phyloP scores from a whole-genome alignment of 495 filamentous ascomycete species.

The Lasiosphaeria hispida region DNA sequence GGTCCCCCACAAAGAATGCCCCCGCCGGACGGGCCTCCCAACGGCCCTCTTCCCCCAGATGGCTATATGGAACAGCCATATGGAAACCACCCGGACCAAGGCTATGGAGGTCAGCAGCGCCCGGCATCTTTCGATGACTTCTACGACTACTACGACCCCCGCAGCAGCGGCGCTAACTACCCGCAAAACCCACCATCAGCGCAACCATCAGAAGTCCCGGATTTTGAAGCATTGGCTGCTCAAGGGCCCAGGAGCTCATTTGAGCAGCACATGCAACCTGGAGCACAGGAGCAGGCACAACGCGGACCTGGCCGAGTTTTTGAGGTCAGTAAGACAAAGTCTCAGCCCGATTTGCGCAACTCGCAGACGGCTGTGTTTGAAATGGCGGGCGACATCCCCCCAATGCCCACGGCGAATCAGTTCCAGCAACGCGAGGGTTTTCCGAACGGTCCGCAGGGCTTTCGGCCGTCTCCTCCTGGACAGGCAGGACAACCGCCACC shows the following conservation, averaged over 20 bases:
- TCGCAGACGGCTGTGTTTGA: conserved; percentile 67
- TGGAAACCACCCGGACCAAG: conserved; percentile 18
- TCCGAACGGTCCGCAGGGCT: conserved; percentile 17
- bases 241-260: conserved; percentile 46
- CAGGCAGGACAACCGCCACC: conserved; percentile 26
- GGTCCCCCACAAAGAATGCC: conserved; percentile 46
- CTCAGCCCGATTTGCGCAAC: conserved; percentile 65
- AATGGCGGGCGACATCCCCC: conserved; percentile 60
- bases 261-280: conserved; percentile 43
- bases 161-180: conserved; percentile 27
- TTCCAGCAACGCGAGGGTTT: conserved; percentile 29
- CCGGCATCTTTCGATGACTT: conserved; percentile 48
- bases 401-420: conserved; percentile 44
- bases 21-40: conserved; percentile 28
- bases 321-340: conserved; percentile 55
- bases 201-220: conserved; percentile 60
- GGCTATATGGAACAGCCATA: conserved; percentile 26
- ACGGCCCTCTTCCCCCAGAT: conserved; percentile 37
- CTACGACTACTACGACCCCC: conserved; percentile 55
- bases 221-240: conserved; percentile 66
- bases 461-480: conserved; percentile 29
- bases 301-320: conserved; percentile 42
- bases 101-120: conserved; percentile 27
- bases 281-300: conserved; percentile 34
- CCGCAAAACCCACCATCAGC: conserved; percentile 30